Evolutionary conservation across 257 asterid genomes (phyloP), one percentile per base, ranked within the genome.

Genomic region (Ilex aquifolium): DNA sequence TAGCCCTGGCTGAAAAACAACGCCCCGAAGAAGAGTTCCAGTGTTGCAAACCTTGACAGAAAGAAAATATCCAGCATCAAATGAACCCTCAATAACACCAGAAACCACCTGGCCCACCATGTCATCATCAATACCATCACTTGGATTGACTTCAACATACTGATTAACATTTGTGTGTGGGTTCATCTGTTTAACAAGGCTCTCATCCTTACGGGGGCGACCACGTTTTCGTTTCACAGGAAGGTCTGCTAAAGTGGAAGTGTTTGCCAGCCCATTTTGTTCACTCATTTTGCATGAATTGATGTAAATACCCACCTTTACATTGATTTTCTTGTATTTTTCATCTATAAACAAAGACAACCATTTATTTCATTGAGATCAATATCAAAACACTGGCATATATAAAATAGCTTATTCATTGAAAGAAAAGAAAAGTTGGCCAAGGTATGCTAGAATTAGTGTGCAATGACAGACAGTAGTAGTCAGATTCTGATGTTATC

Each of bases 181-280:
- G 79, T 60, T 70, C 70, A 71, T 62, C 42, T 69, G 79, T 56
- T 67, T 74, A 32, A 57, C 61, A 16, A 73, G 59, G 48, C 65
- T 76, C 50, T 73, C 88, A 64, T 91, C 91, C 70, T 88, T 88
- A 6, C 95, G 86, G 0, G 95, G 97, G 3, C 91, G 89, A 30
- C 95, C 96, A 13, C 97, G 93, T 66, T 72, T 82, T 39, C 96
- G 80, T 73, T 84, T 91, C 16, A 80, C 88, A 11, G 83, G 83
- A 48, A 73, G 76, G 52, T 76, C 61, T 42, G 74, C 67, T 16
- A 88, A 67, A 32, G 67, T 62, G 29, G 72, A 72, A 6, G 67
- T 67, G 44, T 61, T 61, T 5, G 48, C 31, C 12, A 66, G 60
- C 32, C 21, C 66, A 62, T 56, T 60, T 56, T 74, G 71, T 60